Evolutionary conservation across 441 rosid species (phyloP).

Genomic region (Kokia cookei): DNA sequence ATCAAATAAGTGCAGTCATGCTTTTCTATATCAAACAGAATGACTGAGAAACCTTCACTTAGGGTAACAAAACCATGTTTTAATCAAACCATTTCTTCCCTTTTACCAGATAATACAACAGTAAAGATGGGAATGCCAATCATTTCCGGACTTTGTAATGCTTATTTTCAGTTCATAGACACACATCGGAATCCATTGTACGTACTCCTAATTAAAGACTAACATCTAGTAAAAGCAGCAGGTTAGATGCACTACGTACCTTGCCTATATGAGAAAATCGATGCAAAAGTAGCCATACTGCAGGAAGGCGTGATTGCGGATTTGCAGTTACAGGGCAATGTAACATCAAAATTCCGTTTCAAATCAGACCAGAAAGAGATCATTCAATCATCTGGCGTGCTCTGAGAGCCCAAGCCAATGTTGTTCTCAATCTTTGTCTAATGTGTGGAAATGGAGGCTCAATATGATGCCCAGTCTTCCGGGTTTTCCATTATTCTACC

Average conservation of each 20-base stretch:
- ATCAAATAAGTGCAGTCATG: not conserved
- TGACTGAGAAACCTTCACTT: not conserved
- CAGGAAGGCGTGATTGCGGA: not conserved
- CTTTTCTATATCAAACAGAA: not conserved
- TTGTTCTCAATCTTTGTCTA: not conserved
- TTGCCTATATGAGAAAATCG: not conserved
- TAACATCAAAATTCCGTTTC: not conserved
- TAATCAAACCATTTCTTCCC: not conserved
- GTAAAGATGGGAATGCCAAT: not conserved
- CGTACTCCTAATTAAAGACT: not conserved
- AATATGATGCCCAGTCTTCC: not conserved
- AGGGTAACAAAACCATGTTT: not conserved
- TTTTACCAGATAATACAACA: not conserved
- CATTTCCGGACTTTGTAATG: not conserved
- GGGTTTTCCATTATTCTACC: not conserved
- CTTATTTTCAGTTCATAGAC: not conserved
- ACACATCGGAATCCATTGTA: not conserved
- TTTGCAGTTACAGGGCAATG: not conserved
- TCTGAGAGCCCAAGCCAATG: not conserved
- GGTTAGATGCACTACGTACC: not conserved
- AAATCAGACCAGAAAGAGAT: not conserved
- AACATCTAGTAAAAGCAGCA: not conserved
- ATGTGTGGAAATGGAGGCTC: not conserved
- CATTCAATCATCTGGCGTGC: not conserved
- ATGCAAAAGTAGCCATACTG: not conserved